Evolutionary conservation across 2,329 filamentous ascomycete species (phyloP).

Genomic region (Samsoniella hepiali): DNA sequence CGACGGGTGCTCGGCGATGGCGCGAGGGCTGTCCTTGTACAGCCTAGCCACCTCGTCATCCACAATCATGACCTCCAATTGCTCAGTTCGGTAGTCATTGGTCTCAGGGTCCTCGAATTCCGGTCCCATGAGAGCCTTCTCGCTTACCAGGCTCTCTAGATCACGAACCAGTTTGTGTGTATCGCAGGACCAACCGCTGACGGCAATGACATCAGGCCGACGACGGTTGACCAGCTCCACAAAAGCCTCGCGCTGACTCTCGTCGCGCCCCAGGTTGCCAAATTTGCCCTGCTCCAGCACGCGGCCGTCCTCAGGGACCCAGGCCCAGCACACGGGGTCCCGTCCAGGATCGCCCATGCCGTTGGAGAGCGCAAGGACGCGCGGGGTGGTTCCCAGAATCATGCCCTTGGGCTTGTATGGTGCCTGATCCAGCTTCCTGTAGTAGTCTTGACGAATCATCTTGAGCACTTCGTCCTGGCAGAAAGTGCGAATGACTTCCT

Average conservation of each 20-base stretch:
- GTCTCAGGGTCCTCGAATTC: conserved; percentile 80
- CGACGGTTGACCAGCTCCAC: conserved; percentile 75
- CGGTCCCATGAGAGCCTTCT: conserved; percentile 72
- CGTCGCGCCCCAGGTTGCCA: conserved; percentile 70
- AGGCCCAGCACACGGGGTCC: conserved; percentile 86
- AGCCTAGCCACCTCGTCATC: conserved; percentile 97
- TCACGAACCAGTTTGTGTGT: conserved; percentile 81
- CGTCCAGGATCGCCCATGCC: conserved; percentile 70
- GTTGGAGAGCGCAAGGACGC: conserved; percentile 83
- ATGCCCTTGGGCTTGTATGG: conserved; percentile 94
- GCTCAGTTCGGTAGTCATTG: conserved; percentile 71
- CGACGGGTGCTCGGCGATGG: conserved; percentile 74
- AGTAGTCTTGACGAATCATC: conserved; percentile 83
- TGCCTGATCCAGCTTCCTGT: conserved; percentile 86
- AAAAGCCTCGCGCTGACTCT: conserved; percentile 64
- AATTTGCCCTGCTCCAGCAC: conserved; percentile 89
- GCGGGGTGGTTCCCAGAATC: conserved; percentile 80
- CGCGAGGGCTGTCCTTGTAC: conserved; percentile 86
- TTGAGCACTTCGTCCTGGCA: conserved; percentile 92
- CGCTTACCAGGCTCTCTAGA: conserved; percentile 72
- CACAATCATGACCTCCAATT: conserved; percentile 83
- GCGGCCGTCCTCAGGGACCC: conserved; percentile 87
- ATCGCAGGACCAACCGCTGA: conserved; percentile 86
- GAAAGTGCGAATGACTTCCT: conserved; percentile 88
- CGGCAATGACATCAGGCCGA: conserved; percentile 83